Evolutionary conservation across 2,329 filamentous ascomycete species (phyloP).

Genomic region (Chrysoporthe puriensis): DNA sequence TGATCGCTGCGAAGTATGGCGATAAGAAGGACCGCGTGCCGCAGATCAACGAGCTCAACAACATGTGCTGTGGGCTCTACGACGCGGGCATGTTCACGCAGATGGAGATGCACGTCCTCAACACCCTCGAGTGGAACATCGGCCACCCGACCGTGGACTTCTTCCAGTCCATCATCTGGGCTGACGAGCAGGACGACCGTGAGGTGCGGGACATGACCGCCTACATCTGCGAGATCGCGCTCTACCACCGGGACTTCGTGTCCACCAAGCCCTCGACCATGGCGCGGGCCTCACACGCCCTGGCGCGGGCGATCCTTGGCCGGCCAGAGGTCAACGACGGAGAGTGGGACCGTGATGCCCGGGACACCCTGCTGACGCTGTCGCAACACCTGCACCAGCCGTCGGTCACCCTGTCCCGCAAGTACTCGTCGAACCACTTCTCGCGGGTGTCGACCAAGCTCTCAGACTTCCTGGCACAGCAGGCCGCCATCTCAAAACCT

Average conservation of each 20-base stretch:
- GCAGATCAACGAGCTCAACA: conserved; percentile 94
- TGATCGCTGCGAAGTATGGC: conserved; percentile 98
- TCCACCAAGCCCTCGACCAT: conserved; percentile 89
- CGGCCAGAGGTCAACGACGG: conserved; percentile 74
- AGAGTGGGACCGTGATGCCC: conserved; percentile 77
- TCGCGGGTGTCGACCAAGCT: conserved; percentile 60
- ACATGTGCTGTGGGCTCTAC: conserved; percentile 98
- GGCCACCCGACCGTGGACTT: conserved; percentile 95
- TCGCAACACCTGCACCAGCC: conserved; percentile 64
- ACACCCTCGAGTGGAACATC: conserved; percentile 94
- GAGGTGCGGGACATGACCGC: conserved; percentile 94
- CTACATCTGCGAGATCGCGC: conserved; percentile 91
- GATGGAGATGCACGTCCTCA: conserved; percentile 99
- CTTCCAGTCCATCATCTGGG: conserved; percentile 85
- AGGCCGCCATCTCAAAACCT: conserved; percentile 59
- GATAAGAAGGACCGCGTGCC: conserved; percentile 99
- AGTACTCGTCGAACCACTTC: conserved; percentile 59
- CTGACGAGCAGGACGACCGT: conserved; percentile 76
- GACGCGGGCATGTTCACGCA: conserved; percentile 99
- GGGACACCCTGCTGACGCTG: conserved; percentile 64
- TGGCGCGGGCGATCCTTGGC: conserved; percentile 84
- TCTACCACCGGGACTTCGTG: conserved; percentile 97
- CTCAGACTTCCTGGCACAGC: conserved; percentile 62
- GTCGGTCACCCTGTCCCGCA: conserved; percentile 60
- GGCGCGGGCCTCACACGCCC: conserved; percentile 82